Conservation (phyloP, 805 yeast species). For the Schwanniomyces polymorphus region DNA sequence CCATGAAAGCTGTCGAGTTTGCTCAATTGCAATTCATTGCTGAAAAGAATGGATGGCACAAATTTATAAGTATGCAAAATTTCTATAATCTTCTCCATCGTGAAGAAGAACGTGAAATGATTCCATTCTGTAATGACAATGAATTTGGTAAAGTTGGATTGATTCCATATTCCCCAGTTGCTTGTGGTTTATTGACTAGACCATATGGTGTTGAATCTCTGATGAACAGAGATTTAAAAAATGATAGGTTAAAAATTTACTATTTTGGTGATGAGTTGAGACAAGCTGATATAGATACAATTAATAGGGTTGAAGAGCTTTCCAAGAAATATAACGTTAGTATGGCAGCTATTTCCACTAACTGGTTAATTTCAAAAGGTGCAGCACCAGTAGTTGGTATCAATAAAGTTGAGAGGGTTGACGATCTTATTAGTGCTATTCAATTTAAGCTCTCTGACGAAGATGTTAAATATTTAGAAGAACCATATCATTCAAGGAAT, state of each 20-base stretch:
- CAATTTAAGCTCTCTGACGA: conserved; percentile 23
- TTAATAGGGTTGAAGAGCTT: conserved; percentile 53
- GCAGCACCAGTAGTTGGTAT: conserved; percentile 17
- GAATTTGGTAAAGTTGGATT: conserved; percentile 50
- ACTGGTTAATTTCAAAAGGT: conserved; percentile 20
- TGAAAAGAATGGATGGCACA: conserved; percentile 55
- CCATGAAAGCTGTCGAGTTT: conserved; percentile 58
- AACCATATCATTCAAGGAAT: conserved; percentile 25
- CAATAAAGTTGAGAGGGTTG: conserved; percentile 15
- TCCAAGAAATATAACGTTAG: conserved; percentile 47
- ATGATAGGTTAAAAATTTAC: conserved; percentile 10
- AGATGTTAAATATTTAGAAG: conserved; percentile 37
- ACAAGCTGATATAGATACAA: conserved; percentile 12
- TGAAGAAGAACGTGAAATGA: conserved; percentile 66
- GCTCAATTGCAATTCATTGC: conserved; percentile 56
- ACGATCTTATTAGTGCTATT: conserved; percentile 8
- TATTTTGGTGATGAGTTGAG: conserved; percentile 9
- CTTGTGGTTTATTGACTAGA: conserved; percentile 53
- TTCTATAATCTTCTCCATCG: conserved; percentile 56
- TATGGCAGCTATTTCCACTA: conserved; percentile 36
- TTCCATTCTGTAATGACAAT: conserved; percentile 46
- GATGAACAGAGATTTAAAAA: conserved; percentile 4
- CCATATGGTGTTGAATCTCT: conserved; percentile 25
- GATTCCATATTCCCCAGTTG: conserved; percentile 62
- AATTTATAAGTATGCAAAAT: conserved; percentile 61